Evolutionary conservation across 2,329 filamentous ascomycete genomes (phyloP), one percentile per base, ranked within the genome.

Genomic region (Microcyclospora pomicola): DNA sequence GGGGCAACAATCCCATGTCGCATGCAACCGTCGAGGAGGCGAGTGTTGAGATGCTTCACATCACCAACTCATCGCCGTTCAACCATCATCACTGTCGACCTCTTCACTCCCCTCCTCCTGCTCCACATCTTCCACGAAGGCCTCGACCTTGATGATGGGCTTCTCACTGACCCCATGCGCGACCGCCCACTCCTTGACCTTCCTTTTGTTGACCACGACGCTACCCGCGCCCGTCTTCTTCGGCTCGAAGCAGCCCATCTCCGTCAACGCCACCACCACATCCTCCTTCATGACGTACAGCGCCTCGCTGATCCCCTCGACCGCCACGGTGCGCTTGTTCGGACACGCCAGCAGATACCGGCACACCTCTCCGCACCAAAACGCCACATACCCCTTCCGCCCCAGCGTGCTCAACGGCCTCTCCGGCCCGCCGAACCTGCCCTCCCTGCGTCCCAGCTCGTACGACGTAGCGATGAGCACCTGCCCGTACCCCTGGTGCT

Each of bases 391-490:
- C 3, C 85, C 85, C 52, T 76, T 81, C 49, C 75, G 74, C 1
- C 88, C 88, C 34, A 93, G 71, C 44, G 88, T 82, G 14, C 82
- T 91, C 33, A 96, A 78, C 9, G 88, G 91, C 58, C 92, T 91
- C 64, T 98, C 91, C 0, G 91, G 91, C 0, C 91, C 88, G 28
- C 91, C 91, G 19, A 95, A 71, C 32, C 88, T 69, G 6, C 78
- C 77, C 55, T 96, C 87, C 39, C 82, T 74, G 34, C 78, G 75
- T 14, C 86, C 88, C 34, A 98, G 80, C 59, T 91, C 87, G 60
- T 98, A 98, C 29, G 83, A 92, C 2, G 91, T 76, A 5, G 84
- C 86, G 76, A 98, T 96, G 27, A 98, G 69, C 36, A 96, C 65
- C 36, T 84, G 77, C 0, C 91, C 91, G 0, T 96, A 71, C 1